phyloP scores from a whole-genome alignment of 176 grass and related monocot species.

The Juncus inflexus region DNA sequence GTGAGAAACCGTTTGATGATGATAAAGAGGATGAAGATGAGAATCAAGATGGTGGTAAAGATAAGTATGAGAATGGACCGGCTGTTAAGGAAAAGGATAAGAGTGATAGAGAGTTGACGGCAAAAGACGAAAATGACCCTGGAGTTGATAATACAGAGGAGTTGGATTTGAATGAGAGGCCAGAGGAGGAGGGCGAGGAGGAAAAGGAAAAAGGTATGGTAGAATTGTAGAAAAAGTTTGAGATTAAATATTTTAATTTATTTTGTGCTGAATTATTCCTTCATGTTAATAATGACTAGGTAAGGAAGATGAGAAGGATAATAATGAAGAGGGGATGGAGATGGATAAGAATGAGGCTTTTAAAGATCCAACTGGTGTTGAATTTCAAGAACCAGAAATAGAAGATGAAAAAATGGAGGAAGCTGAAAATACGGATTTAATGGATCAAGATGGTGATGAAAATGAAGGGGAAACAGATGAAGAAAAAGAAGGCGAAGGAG shows the following conservation, averaged over 20 bases:
- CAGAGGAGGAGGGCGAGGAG: slow-evolving; percentile 36
- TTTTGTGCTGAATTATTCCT: not conserved
- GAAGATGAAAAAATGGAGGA: slow-evolving; percentile 56
- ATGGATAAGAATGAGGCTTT: slow-evolving; percentile 74
- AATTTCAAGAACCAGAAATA: slow-evolving; percentile 51
- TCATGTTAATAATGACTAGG: not conserved
- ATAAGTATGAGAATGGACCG: slow-evolving; percentile 79
- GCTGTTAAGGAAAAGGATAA: slow-evolving; percentile 52
- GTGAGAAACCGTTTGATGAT: slow-evolving; percentile 70
- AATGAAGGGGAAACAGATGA: slow-evolving; percentile 42
- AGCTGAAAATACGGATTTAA: slow-evolving; percentile 32
- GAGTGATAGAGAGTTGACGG: slow-evolving; percentile 62
- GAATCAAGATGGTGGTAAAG: slow-evolving; percentile 49
- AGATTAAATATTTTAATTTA: slow-evolving; percentile 37
- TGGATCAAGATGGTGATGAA: slow-evolving; percentile 24
- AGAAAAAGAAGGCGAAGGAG: slow-evolving; percentile 39
- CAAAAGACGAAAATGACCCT: slow-evolving; percentile 70
- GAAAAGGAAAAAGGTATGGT: slow-evolving; percentile 49
- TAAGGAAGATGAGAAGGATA: slow-evolving; percentile 12
- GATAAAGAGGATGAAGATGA: slow-evolving; percentile 78
- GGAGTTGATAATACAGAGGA: slow-evolving; percentile 54
- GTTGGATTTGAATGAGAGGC: slow-evolving; percentile 40
- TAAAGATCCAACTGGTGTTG: slow-evolving; percentile 59
- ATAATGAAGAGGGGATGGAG: slow-evolving; percentile 17
- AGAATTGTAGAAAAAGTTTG: slow-evolving; percentile 10